phyloP scores from a whole-genome alignment of 2,329 filamentous ascomycete species.

The Davidsoniella eucalypti region DNA sequence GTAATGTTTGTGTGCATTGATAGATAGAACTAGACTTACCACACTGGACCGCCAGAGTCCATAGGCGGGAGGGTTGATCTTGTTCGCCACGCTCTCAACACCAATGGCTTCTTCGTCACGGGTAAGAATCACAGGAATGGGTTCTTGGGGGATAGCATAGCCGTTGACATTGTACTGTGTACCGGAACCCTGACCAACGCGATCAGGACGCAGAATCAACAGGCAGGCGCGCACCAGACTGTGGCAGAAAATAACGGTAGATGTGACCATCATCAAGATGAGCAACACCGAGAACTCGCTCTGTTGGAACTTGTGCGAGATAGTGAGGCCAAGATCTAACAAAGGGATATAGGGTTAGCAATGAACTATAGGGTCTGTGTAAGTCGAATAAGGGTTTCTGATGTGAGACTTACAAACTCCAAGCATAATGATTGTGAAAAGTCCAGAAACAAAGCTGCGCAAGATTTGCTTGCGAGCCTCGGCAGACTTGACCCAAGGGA shows the following conservation, averaged over 20 bases:
- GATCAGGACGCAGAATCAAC: conserved; percentile 34
- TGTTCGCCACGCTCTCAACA: conserved; percentile 36
- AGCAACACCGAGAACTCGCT: conserved; percentile 66
- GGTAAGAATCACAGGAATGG: conserved; percentile 61
- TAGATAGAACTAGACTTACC: conserved; percentile 31
- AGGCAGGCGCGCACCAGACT: conserved; percentile 58
- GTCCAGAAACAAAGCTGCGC: conserved; percentile 47
- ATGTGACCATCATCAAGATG: conserved; percentile 57
- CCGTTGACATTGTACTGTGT: conserved; percentile 37
- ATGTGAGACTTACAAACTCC: conserved; percentile 43
- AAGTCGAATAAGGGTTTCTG: not conserved
- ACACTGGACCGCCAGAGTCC: conserved; percentile 73
- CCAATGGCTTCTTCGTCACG: conserved; percentile 55
- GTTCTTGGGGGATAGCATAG: conserved; percentile 53
- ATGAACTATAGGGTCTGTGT: not conserved
- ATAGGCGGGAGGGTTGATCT: conserved; percentile 63
- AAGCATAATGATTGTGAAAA: conserved; percentile 41
- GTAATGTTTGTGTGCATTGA: no score
- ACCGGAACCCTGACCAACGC: conserved; percentile 19
- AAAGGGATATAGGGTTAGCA: not conserved
- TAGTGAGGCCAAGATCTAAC: conserved; percentile 54
- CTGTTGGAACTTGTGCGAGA: conserved; percentile 45
- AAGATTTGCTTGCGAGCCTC: conserved; percentile 39
- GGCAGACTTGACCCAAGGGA: conserved; percentile 37
- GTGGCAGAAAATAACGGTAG: conserved; percentile 68